phyloP scores from a whole-genome alignment of 148 eudicot species.

The Spergularia marina region DNA sequence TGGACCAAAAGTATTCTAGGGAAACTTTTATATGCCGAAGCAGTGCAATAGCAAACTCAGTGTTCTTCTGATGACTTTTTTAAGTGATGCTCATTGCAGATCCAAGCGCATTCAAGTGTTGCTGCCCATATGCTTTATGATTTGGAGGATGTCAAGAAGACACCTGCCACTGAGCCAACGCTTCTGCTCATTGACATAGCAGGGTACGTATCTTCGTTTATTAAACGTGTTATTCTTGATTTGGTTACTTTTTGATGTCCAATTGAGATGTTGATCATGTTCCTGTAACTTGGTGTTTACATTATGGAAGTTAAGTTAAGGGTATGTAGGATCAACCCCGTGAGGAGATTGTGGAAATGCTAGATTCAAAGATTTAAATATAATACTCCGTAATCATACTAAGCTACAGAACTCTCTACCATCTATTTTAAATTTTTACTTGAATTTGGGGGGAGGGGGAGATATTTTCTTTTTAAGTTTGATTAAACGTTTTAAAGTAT shows the following conservation, averaged over 20 bases:
- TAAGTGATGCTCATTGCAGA: slow-evolving; percentile 35
- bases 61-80: background rate
- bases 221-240: background rate
- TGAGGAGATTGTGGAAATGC: no score
- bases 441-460: no score
- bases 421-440: no score
- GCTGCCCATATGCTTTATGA: slow-evolving; percentile 82
- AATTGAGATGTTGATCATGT: background rate
- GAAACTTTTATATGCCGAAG: background rate
- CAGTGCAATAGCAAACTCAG: background rate
- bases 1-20: background rate
- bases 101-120: slow-evolving; percentile 88
- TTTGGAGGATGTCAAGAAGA: slow-evolving; percentile 67
- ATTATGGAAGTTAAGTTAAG: background rate
- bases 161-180: slow-evolving; percentile 80
- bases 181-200: slow-evolving; percentile 84
- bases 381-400: no score
- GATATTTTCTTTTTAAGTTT: no score
- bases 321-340: no score
- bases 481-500: no score
- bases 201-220: slow-evolving; percentile 50
- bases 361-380: no score
- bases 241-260: background rate
- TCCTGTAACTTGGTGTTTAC: slow-evolving; percentile 6
- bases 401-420: no score